phyloP scores from a whole-genome alignment of 148 eudicot species.

The Vaccinium vitisidaea region DNA sequence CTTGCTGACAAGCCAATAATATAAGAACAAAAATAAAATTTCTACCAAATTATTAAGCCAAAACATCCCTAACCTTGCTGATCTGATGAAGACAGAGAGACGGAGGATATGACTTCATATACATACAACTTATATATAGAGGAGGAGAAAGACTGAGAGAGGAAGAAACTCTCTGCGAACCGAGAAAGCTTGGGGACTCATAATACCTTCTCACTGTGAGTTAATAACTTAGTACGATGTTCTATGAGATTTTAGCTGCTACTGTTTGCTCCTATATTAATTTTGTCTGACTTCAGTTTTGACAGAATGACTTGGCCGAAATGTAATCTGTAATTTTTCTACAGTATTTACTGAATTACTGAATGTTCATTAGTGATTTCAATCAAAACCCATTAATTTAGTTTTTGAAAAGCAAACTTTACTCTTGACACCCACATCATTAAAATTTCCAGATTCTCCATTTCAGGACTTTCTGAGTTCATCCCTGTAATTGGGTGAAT shows the following conservation, averaged over 20 bases:
- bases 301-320: background rate
- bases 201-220: background rate
- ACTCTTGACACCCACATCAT: slow-evolving; percentile 8
- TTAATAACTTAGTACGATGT: background rate
- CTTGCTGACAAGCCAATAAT: too few species aligned
- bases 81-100: too few species aligned
- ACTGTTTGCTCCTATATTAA: background rate
- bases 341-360: too few species aligned
- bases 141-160: background rate
- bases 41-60: too few species aligned
- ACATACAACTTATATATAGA: too few species aligned
- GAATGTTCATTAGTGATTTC: too few species aligned
- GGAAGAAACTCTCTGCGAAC: background rate
- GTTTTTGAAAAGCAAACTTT: background rate
- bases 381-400: background rate
- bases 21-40: too few species aligned
- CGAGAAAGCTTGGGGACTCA: background rate
- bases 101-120: too few species aligned
- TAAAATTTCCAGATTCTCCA: background rate
- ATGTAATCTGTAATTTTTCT: too few species aligned
- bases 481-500: background rate
- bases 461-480: background rate
- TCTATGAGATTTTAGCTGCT: background rate
- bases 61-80: too few species aligned
- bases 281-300: background rate